phyloP scores from a whole-genome alignment of 129 eudicot genomes.

The Centrapalus pauciflorus region DNA sequence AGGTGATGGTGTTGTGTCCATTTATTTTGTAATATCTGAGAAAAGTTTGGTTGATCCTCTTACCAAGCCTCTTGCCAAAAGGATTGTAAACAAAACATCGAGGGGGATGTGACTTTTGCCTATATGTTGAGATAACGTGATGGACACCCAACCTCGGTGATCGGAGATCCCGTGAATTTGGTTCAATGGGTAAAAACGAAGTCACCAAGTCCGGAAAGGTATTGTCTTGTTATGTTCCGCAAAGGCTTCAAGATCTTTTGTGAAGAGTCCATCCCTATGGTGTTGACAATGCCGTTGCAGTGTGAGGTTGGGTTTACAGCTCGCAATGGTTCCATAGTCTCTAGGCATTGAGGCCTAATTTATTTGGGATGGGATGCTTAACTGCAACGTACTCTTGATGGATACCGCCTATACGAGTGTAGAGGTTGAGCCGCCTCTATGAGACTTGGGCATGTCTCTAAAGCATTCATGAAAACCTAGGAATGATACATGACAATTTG shows the following conservation, averaged over 20 bases:
- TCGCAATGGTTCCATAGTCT: neutral
- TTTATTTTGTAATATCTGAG: neutral
- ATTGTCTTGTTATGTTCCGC: neutral
- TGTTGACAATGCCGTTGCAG: neutral
- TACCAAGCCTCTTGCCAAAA: neutral
- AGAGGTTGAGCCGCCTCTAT: too few relatives aligned
- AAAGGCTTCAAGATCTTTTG: too few relatives aligned
- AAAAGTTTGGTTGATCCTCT: neutral
- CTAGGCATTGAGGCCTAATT: too few relatives aligned
- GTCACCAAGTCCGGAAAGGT: neutral
- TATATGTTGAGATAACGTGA: neutral
- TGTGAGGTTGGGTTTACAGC: neutral
- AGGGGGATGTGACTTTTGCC: neutral
- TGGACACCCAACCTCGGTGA: neutral
- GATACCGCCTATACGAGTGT: too few relatives aligned
- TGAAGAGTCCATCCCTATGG: neutral
- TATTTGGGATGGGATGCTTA: too few relatives aligned
- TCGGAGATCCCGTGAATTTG: neutral
- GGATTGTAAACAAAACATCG: neutral
- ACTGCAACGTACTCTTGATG: too few relatives aligned
- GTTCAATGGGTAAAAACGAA: neutral
- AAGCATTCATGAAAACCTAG: too few relatives aligned
- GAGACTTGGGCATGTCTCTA: too few relatives aligned
- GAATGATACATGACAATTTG: too few relatives aligned
- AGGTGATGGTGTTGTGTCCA: neutral